These are phyloP conservation scores for Daldinia sp. DNA, from an alignment of 2,329 filamentous ascomycete species.

Conservation along the genomic window DNA sequence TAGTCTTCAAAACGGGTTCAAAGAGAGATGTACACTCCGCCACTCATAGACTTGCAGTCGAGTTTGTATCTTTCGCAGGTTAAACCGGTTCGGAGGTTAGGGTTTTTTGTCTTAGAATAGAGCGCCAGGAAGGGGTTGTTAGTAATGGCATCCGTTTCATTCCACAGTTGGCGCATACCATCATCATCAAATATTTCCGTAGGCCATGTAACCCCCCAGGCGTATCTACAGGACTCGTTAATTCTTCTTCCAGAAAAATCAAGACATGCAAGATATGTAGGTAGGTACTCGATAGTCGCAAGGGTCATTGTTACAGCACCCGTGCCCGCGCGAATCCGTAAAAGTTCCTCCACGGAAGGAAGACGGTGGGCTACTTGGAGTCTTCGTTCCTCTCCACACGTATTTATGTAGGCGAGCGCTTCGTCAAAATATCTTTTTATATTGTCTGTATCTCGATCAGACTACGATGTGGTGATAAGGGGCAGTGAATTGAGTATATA, in stretches of 20 bases:
- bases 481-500: background rate
- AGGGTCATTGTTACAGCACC: constrained; percentile 19
- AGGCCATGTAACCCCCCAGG: constrained; percentile 14
- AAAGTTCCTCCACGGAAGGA: constrained; percentile 27
- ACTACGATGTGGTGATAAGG: background rate
- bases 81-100: constrained; percentile 3
- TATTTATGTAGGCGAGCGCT: constrained; percentile 21
- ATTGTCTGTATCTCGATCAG: constrained; percentile 11
- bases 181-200: constrained; percentile 14
- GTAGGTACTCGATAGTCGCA: constrained; percentile 23
- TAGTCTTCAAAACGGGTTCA: background rate
- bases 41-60: constrained; percentile 16
- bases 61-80: constrained; percentile 21
- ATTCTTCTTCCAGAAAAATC: background rate
- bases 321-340: constrained; percentile 15
- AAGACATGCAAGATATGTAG: background rate
- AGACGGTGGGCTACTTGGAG: background rate
- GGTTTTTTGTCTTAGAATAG: too few relatives aligned
- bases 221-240: constrained; percentile 13
- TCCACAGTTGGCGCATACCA: constrained; percentile 26
- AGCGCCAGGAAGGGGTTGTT: too few relatives aligned
- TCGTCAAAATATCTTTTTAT: constrained; percentile 17
- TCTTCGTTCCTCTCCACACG: constrained; percentile 27
- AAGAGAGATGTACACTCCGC: constrained; percentile 15
- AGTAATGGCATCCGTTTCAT: constrained; percentile 26